Evolutionary conservation across 805 yeast species (phyloP).

Genomic region (Maudiozyma saulgeensis): DNA sequence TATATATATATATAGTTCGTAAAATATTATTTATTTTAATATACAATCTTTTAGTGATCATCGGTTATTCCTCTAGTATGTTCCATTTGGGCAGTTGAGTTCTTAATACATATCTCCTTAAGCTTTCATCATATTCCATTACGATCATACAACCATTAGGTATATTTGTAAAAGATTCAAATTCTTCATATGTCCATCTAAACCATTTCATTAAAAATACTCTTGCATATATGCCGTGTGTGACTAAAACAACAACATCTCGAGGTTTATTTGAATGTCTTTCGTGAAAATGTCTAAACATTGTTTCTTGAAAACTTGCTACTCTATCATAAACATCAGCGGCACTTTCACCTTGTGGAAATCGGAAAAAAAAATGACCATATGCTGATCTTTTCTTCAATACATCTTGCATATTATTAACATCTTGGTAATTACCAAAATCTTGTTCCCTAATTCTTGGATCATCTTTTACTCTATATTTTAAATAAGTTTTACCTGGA

Average conservation of each 20-base stretch:
- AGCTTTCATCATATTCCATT: conserved; percentile 51
- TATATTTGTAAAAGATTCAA: conserved; percentile 72
- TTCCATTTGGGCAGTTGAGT: conserved; percentile 63
- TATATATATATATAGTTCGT: background rate
- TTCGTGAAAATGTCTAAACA: conserved; percentile 69
- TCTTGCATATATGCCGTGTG: conserved; percentile 91
- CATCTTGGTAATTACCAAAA: conserved; percentile 85
- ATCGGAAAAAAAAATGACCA: conserved; percentile 82
- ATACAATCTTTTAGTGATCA: background rate
- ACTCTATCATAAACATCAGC: conserved; percentile 92
- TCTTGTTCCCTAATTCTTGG: conserved; percentile 92
- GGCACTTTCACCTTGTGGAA: conserved; percentile 91
- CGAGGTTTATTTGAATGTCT: conserved; percentile 51
- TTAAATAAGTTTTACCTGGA: conserved; percentile 26
- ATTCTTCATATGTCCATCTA: conserved; percentile 84
- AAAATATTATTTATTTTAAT: background rate
- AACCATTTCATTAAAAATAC: conserved; percentile 93
- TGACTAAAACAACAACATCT: conserved; percentile 71
- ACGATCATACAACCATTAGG: conserved; percentile 77
- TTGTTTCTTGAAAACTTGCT: conserved; percentile 80
- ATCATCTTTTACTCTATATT: conserved; percentile 64
- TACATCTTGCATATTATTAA: conserved; percentile 65
- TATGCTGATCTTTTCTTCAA: conserved; percentile 81
- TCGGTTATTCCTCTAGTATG: conserved; percentile 1
- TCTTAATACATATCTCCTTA: conserved; percentile 45